A percentile compares a stretch with the other conserved stretches of the same genome.
phyloP scores from a whole-genome alignment of 2,329 filamentous ascomycete species.

The Colletotrichum cuscutae region DNA sequence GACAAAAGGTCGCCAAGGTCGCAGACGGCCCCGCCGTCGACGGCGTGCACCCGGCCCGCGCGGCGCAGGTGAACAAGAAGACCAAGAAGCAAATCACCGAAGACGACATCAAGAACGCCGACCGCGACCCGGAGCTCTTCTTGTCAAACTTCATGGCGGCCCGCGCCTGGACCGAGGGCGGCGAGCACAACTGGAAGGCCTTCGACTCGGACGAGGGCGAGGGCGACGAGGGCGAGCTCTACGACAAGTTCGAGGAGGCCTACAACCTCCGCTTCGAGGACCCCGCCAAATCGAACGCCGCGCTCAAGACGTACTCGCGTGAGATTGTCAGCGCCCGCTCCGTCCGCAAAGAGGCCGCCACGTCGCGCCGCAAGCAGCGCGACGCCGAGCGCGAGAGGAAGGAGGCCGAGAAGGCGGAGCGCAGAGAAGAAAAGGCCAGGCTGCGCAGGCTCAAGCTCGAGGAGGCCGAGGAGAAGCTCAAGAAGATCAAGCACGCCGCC shows the following conservation, averaged over 20 bases:
- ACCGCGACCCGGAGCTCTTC: conserved; percentile 90
- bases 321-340: conserved; percentile 84
- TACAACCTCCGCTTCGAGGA: conserved; percentile 98
- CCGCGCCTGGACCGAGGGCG: conserved; percentile 82
- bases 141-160: conserved; percentile 96
- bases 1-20: conserved; percentile 44
- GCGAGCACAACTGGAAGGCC: conserved; percentile 76
- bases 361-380: conserved; percentile 78
- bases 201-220: conserved; percentile 96
- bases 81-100: conserved; percentile 57
- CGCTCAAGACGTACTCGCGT: conserved; percentile 88
- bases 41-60: conserved; percentile 68
- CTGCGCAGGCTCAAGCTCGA: conserved; percentile 90
- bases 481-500: conserved; percentile 89
- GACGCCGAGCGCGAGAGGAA: conserved; percentile 82
- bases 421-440: conserved; percentile 83
- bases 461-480: conserved; percentile 86
- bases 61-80: conserved; percentile 53
- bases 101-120: conserved; percentile 77
- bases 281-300: conserved; percentile 86
- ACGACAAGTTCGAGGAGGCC: conserved; percentile 83
- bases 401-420: conserved; percentile 80
- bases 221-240: conserved; percentile 71
- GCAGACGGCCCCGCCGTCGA: conserved; percentile 41
- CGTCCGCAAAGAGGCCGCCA: conserved; percentile 86